Conservation (phyloP, 345 rosid genomes). For the Adansonia digitata region DNA sequence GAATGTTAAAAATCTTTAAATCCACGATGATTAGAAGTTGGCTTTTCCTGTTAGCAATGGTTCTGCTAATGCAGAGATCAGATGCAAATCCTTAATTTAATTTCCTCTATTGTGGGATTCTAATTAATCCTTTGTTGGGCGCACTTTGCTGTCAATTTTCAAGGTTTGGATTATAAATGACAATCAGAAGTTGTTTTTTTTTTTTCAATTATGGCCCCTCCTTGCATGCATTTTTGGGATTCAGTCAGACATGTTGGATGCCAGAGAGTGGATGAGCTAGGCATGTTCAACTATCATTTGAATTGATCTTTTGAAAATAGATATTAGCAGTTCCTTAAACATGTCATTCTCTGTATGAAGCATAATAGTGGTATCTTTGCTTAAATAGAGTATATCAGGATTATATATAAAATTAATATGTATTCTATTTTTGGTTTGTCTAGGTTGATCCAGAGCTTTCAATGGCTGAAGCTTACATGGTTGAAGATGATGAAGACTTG, state of each 20-base stretch:
- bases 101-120: background rate
- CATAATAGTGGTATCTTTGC: background rate
- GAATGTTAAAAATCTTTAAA: background rate
- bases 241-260: background rate
- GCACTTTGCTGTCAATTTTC: background rate
- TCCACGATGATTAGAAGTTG: background rate
- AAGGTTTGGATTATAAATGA: background rate
- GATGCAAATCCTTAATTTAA: background rate
- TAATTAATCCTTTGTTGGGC: background rate
- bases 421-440: constrained; percentile 15
- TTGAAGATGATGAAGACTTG: constrained; percentile 98
- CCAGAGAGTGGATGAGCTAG: background rate
- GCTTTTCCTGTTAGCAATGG: background rate
- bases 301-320: background rate
- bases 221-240: background rate
- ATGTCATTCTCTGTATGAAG: background rate
- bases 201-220: background rate
- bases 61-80: background rate
- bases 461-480: constrained; percentile 99
- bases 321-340: background rate
- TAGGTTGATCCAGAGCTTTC: constrained; percentile 98
- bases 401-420: constrained; percentile 14
- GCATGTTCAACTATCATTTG: background rate
- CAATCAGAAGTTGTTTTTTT: background rate
- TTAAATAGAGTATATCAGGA: background rate